These are phyloP conservation scores for Ophiosphaerella herpotricha DNA, from an alignment of 2,329 filamentous ascomycete genomes.

Conservation along the genomic window DNA sequence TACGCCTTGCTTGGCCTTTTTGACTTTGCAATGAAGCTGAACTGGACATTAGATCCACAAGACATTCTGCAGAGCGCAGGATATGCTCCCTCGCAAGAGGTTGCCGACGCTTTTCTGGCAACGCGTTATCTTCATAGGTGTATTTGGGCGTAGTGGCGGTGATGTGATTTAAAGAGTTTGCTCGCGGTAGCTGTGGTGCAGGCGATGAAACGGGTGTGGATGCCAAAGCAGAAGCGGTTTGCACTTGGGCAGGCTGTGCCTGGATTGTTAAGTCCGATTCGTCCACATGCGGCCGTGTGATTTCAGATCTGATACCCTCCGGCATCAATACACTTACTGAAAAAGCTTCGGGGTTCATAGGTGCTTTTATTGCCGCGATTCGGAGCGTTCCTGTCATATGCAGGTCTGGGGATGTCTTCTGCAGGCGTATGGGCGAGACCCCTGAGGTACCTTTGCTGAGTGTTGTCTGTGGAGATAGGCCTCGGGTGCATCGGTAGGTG, in stretches of 20 bases:
- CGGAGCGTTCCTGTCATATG: constrained; percentile 11
- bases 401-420: constrained; percentile 9
- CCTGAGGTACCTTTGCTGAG: constrained; percentile 15
- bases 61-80: constrained; percentile 20
- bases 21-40: background rate
- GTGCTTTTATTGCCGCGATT: constrained; percentile 20
- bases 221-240: background rate
- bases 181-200: background rate
- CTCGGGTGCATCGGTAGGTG: constrained; percentile 12
- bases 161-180: background rate
- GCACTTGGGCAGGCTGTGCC: background rate
- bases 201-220: background rate
- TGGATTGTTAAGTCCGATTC: background rate
- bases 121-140: background rate
- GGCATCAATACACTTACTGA: constrained; percentile 2
- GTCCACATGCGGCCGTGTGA: too few relatives aligned
- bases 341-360: constrained; percentile 6
- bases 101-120: background rate
- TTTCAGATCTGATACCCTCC: constrained; percentile 15
- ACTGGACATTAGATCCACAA: constrained; percentile 1
- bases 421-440: constrained; percentile 25
- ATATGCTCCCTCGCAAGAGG: constrained; percentile 9
- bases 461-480: constrained; percentile 11
- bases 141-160: background rate
- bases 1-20: background rate